Evolutionary conservation across 1,139 yeast species (phyloP), one percentile per base, ranked within the genome.

Genomic region (Saccharomyces hybrid): DNA sequence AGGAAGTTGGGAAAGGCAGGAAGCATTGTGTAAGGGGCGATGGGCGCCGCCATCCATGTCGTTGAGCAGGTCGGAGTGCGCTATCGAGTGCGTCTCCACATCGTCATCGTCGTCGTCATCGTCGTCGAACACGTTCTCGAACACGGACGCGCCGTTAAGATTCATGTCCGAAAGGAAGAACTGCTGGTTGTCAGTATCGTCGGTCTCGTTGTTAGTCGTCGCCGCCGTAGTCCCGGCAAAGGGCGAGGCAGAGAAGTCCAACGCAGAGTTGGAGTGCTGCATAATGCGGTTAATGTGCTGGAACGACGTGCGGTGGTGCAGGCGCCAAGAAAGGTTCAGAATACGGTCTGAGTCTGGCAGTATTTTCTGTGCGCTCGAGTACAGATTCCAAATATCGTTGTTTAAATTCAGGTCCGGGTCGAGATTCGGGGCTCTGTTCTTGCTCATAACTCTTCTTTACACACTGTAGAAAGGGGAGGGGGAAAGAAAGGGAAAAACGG

Each of bases 251-350:
- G 44, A 38, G 44, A 38, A 16, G 21, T 38, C 44, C 44, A 38
- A 8, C 4, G 16, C 16, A 9, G 44, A 38, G 44, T 38, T 38
- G 6, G 44, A 38, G n/a, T 38, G 44, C 16, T 38, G 44, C 44
- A 38, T 38, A 3, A 38, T 38, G 21, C 44, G 44, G 24, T 38
- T 38, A 16, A 38, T 38, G 9, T 12, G 44, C 16, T 38, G 44
- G 29, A 46, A 46, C 14, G 48, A 27, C 31, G 29, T 46, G 31
- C 31, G 31, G 32, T 49, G 31, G 27, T 58, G 55, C 24, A 56
- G 47, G 34, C 60, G 54, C 96, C 96, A 88, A 11, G 95, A 82
- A 52, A 88, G 72, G 68, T 89, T 89, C 67, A 86, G 88, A 83
- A 89, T 84, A 51, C 96, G 75, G 46, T 81, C 77, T 56, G 80